phyloP scores from a whole-genome alignment of 2,329 filamentous ascomycete genomes.

The Sordariomycetes sp. region DNA sequence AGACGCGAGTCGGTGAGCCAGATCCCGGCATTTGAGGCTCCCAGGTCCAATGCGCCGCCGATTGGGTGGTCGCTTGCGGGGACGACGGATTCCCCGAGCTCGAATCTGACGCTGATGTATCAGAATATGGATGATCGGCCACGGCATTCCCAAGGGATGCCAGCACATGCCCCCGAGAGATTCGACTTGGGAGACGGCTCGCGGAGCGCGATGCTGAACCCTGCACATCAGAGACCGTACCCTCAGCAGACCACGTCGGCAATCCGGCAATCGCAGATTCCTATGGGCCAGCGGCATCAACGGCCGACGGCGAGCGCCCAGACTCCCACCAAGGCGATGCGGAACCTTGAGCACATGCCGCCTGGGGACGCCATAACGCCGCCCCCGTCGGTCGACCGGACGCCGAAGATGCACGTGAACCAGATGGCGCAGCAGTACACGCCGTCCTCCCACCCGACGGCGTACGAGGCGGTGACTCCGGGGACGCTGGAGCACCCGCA shows the following conservation, averaged over 20 bases:
- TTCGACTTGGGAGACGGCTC: not conserved
- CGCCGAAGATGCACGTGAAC: slow-evolving; percentile 14
- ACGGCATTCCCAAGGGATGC: slow-evolving; percentile 16
- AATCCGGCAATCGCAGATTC: slow-evolving; percentile 30
- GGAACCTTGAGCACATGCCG: slow-evolving; percentile 18
- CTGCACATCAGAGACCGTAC: slow-evolving; percentile 18
- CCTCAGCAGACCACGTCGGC: slow-evolving; percentile 38
- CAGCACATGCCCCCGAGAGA: not conserved
- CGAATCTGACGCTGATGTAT: slow-evolving; percentile 74
- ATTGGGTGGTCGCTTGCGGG: slow-evolving; percentile 86
- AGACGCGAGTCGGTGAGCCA: slow-evolving; percentile 26
- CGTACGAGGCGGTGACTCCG: slow-evolving; percentile 28
- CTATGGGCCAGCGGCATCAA: slow-evolving; percentile 14
- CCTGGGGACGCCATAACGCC: slow-evolving; percentile 20
- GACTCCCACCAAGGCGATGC: slow-evolving; percentile 8
- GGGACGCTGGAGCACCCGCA: slow-evolving; percentile 18
- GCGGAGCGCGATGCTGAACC: not conserved
- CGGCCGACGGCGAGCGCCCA: slow-evolving; percentile 7
- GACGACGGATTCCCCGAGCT: slow-evolving; percentile 75
- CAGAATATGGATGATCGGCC: slow-evolving; percentile 35
- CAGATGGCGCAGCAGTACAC: slow-evolving; percentile 21
- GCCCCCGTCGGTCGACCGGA: slow-evolving; percentile 16
- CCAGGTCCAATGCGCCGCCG: slow-evolving; percentile 34
- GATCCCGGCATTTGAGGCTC: slow-evolving; percentile 32
- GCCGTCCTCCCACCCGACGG: slow-evolving; percentile 27